Percentiles rank a stretch among this genome's conserved stretches.
These are phyloP conservation scores for Haplographium delicatum DNA, from an alignment of 495 filamentous ascomycete species.

Conservation along the genomic window DNA sequence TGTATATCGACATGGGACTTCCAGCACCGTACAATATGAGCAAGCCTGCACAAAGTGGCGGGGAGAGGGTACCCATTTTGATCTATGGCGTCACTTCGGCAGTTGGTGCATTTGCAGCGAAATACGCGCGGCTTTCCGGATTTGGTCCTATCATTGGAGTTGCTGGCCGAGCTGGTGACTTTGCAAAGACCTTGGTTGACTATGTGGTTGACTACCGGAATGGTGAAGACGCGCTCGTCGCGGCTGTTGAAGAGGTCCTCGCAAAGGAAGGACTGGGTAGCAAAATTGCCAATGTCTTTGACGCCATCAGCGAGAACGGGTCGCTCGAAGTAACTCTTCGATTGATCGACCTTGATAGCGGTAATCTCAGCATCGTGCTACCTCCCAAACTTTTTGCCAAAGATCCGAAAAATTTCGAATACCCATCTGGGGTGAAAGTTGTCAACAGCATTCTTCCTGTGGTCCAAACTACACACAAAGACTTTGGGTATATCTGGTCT, in stretches of 20 bases:
- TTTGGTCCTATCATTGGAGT: conserved; percentile 67
- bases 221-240: conserved; percentile 45
- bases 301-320: conserved; percentile 49
- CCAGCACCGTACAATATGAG: conserved; percentile 40
- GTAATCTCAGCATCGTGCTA: conserved; percentile 42
- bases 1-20: conserved; percentile 47
- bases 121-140: conserved; percentile 56
- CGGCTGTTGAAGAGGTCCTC: conserved; percentile 39
- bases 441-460: background rate
- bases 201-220: conserved; percentile 63
- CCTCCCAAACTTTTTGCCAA: conserved; percentile 18
- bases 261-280: conserved; percentile 5
- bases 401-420: conserved; percentile 22
- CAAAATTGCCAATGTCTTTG: conserved; percentile 42
- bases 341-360: conserved; percentile 26
- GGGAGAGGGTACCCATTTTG: conserved; percentile 29
- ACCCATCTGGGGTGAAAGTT: background rate
- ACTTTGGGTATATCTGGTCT: conserved; percentile 54
- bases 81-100: conserved; percentile 62
- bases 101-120: conserved; percentile 61
- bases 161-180: conserved; percentile 53
- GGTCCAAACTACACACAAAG: conserved; percentile 27
- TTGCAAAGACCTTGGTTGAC: conserved; percentile 57
- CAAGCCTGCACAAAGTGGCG: conserved; percentile 32
- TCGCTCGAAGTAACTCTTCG: conserved; percentile 21